Evolutionary conservation across 441 rosid genomes (phyloP).

Genomic region (Bocquillonia castaneifolia): DNA sequence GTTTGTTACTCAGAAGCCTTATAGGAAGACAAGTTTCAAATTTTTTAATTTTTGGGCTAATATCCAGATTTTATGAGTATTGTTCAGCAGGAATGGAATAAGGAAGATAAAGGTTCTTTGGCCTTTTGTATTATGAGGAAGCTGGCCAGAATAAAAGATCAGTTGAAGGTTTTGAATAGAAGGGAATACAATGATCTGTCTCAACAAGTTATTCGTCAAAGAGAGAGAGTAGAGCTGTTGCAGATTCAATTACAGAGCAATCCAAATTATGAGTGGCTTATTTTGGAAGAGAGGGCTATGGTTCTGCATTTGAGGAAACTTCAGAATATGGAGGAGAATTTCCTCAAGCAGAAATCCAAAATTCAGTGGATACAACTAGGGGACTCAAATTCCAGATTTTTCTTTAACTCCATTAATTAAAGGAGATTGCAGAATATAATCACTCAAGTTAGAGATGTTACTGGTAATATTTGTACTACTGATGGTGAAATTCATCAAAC

Average conservation of each 20-base stretch:
- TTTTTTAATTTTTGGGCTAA: background rate
- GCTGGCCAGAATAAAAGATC: too few relatives aligned
- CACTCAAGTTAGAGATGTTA: too few relatives aligned
- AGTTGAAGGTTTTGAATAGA: background rate
- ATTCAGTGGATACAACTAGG: background rate
- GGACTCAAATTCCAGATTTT: background rate
- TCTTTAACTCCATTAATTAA: background rate
- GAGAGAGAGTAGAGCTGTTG: background rate
- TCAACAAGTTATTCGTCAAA: background rate
- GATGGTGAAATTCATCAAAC: too few relatives aligned
- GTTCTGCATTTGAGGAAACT: background rate
- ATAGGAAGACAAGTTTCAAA: background rate
- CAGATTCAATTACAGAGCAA: background rate
- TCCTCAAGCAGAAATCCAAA: background rate
- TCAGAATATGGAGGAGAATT: background rate
- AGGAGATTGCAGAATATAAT: background rate
- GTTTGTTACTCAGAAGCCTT: too few relatives aligned
- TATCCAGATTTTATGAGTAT: too few relatives aligned
- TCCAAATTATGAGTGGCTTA: background rate
- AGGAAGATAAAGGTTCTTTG: background rate
- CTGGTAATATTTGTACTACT: too few relatives aligned
- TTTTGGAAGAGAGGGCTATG: background rate
- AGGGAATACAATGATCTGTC: background rate
- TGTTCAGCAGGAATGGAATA: background rate
- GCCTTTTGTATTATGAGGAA: too few relatives aligned